Evolutionary conservation across 2,329 filamentous ascomycete species (phyloP).

Genomic region (Aspergillus ibericus): DNA sequence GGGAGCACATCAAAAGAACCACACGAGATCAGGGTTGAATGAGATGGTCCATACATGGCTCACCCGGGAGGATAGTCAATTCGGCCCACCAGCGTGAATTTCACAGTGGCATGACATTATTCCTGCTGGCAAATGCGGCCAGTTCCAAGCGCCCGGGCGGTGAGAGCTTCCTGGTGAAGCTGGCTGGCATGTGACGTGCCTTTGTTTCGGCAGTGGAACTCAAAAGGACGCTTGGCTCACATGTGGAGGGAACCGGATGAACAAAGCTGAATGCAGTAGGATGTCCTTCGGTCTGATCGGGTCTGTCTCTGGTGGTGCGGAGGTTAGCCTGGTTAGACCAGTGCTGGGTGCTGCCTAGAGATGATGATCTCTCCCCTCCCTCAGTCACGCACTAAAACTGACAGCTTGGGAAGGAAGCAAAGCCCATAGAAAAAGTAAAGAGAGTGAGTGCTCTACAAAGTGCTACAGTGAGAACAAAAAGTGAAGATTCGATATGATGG

Average conservation of each 20-base stretch:
- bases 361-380: no score
- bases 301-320: no score
- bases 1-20: constrained; percentile 11
- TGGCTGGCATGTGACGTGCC: constrained; percentile 17
- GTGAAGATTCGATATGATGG: no score
- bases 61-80: background rate
- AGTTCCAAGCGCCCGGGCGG: constrained; percentile 13
- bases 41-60: constrained; percentile 21
- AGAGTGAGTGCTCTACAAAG: no score
- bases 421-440: no score
- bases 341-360: no score
- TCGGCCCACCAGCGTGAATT: background rate
- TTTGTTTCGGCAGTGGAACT: background rate
- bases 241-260: background rate
- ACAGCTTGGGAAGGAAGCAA: no score
- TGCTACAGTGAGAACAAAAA: no score
- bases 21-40: constrained; percentile 10
- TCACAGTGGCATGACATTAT: constrained; percentile 9
- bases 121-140: constrained; percentile 4
- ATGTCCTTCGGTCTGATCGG: no score
- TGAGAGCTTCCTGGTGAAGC: constrained; percentile 12
- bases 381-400: no score
- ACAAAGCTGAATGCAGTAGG: no score
- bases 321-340: no score
- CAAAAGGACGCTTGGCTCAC: background rate